Conservation (phyloP, 164 flowering plant species). For the Dillenia suffruticosa region DNA sequence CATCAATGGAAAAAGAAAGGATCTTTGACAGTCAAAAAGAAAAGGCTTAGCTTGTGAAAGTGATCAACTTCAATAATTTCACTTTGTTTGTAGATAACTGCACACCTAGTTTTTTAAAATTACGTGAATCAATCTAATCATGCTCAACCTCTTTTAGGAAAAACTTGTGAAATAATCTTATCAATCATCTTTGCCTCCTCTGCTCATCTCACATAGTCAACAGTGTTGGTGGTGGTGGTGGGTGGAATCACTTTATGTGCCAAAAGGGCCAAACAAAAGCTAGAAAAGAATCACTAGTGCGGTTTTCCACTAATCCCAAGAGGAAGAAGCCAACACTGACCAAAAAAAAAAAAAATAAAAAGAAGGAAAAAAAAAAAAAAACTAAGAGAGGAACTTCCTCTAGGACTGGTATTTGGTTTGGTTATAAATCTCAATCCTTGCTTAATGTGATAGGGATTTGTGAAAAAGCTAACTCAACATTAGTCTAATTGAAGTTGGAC, state of each 20-base stretch:
- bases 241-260: conserved; percentile 38
- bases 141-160: background rate
- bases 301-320: conserved; percentile 10
- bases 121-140: conserved; percentile 13
- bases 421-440: no score
- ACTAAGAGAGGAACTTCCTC: conserved; percentile 28
- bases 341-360: background rate
- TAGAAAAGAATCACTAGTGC: conserved; percentile 19
- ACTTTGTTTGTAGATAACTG: conserved; percentile 3
- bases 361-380: no score
- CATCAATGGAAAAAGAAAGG: no score
- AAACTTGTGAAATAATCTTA: conserved; percentile 7
- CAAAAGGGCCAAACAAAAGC: conserved; percentile 38
- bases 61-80: background rate
- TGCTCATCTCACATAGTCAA: background rate
- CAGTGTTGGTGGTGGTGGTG: conserved; percentile 4
- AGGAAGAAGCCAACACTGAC: conserved; percentile 22
- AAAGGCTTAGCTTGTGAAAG: background rate
- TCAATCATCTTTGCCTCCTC: background rate
- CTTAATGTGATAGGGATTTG: background rate
- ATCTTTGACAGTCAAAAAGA: background rate
- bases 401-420: background rate
- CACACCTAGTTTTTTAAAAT: conserved; percentile 9
- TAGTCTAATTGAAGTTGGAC: background rate
- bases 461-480: background rate